Conservation (phyloP, 805 yeast genomes). For the Candida wancherniae region DNA sequence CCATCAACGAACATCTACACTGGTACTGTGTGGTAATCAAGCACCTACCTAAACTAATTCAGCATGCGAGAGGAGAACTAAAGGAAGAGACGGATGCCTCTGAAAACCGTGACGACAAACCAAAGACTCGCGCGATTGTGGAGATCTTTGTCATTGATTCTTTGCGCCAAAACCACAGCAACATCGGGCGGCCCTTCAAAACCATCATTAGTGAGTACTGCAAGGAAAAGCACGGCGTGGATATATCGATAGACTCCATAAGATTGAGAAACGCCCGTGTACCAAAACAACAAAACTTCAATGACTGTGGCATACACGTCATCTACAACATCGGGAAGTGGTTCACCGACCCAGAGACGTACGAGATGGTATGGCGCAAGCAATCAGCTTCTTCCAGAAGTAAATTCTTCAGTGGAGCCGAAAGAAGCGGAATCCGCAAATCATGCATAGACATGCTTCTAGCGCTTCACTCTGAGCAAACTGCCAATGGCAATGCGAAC, state of each 20-base stretch:
- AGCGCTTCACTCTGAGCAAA: conserved; percentile 14
- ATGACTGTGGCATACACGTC: conserved; percentile 94
- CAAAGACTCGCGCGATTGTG: conserved; percentile 13
- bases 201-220: conserved; percentile 66
- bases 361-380: conserved; percentile 46
- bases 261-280: conserved; percentile 49
- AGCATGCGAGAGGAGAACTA: conserved; percentile 1
- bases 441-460: conserved; percentile 12
- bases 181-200: conserved; percentile 49
- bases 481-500: background rate
- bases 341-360: conserved; percentile 43
- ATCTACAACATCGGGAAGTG: conserved; percentile 66
- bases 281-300: conserved; percentile 81
- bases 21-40: conserved; percentile 83
- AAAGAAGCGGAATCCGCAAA: conserved; percentile 11
- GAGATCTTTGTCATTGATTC: conserved; percentile 72
- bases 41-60: conserved; percentile 38
- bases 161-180: conserved; percentile 52
- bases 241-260: conserved; percentile 44
- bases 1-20: conserved; percentile 76
- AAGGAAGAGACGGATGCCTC: conserved; percentile 6
- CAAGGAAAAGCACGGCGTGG: conserved; percentile 50
- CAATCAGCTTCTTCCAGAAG: too few species aligned
- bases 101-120: conserved; percentile 3
- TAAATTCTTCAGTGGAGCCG: conserved; percentile 9